These are phyloP conservation scores for Mortierella sp. DNA, from an alignment of 371 early-diverging fungal genomes.

Conservation along the genomic window DNA sequence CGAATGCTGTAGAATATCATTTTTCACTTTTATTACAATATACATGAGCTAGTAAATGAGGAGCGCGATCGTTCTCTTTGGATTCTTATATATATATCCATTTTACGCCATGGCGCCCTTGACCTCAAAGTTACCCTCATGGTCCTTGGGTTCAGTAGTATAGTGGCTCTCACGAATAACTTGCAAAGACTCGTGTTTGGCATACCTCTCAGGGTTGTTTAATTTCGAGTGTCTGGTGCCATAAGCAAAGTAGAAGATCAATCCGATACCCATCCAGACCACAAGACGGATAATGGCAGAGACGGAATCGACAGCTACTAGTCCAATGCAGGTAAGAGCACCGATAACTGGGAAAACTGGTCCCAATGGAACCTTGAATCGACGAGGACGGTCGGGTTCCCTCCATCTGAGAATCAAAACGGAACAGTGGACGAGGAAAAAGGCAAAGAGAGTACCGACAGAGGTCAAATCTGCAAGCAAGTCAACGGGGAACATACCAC, in stretches of 20 bases:
- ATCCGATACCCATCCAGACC: constrained; percentile 44
- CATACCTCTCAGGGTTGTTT: constrained; percentile 56
- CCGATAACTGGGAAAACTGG: constrained; percentile 40
- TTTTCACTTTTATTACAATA: too few species aligned
- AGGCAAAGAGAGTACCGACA: constrained; percentile 89
- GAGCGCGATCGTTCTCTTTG: too few species aligned
- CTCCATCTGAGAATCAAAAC: constrained; percentile 80
- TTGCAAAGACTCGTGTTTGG: constrained; percentile 10
- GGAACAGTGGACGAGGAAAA: constrained; percentile 85
- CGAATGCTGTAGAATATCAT: too few species aligned
- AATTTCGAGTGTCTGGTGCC: constrained; percentile 27
- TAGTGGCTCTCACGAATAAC: constrained; percentile 23
- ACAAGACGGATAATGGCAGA: constrained; percentile 49
- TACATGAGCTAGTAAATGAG: too few species aligned
- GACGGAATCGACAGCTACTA: constrained; percentile 39
- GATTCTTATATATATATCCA: too few species aligned
- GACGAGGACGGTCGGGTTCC: constrained; percentile 78
- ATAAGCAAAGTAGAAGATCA: constrained; percentile 34
- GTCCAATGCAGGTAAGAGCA: constrained; percentile 30
- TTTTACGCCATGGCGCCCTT: too few species aligned
- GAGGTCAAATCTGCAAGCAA: constrained; percentile 88
- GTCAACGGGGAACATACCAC: constrained; percentile 86
- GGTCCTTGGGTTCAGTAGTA: constrained; percentile 21
- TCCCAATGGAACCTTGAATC: constrained; percentile 84
- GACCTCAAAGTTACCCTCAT: not conserved